Base-by-base conservation (phyloP, 805 yeast genomes). In the Yarrowia sp. region DNA sequence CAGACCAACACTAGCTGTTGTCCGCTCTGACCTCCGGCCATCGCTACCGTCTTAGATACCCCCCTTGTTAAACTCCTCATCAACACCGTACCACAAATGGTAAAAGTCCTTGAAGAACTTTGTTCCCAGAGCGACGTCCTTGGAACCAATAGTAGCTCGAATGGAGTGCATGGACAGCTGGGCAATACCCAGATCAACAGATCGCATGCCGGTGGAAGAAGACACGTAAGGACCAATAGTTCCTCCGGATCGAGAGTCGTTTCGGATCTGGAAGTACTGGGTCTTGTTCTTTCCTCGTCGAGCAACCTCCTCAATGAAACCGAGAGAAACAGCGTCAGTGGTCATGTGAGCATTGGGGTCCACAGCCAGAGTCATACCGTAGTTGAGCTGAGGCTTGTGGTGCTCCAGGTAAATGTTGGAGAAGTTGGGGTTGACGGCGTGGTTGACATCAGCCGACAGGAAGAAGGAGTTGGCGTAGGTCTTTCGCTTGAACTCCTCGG, bases 141-240 rank as follows among this genome's bases (percentile, higher is more conserved):
- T 82, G 13, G 87, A 79, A 33, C 96, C 96, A 42, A 88, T 82
- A 31, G 90, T 83, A 33, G 95, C 96, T 71, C 96, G 81, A 69
- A 90, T 88, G 55, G 92, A 86, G 75, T 90, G 96, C 96, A 90
- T 90, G 4, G 92, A 84, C 71, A 88, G 79, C 75, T 89, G 93
- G 1, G 96, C 86, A 70, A 90, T 87, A 65, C 96, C 96, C 68
- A 89, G 76, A 72, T 90, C 96, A 65, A 89, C 81, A 71, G 75
- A 68, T 28, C 77, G 70, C 65, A 76, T 69, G 8, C 85, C 84
- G 72, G 75, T 76, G 18, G 71, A 65, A 3, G 78, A 68, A 4
- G 78, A 71, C 7, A 77, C 65, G 70, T 79, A 70, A 74, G 84
- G 96, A 0, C 96, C 96, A 73, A 90, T 89, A 33, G 96, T 89